Percentiles rank a stretch among this genome's conserved stretches.
Conservation (phyloP, 495 filamentous ascomycete species). For the Evansstolkia leycettana region DNA sequence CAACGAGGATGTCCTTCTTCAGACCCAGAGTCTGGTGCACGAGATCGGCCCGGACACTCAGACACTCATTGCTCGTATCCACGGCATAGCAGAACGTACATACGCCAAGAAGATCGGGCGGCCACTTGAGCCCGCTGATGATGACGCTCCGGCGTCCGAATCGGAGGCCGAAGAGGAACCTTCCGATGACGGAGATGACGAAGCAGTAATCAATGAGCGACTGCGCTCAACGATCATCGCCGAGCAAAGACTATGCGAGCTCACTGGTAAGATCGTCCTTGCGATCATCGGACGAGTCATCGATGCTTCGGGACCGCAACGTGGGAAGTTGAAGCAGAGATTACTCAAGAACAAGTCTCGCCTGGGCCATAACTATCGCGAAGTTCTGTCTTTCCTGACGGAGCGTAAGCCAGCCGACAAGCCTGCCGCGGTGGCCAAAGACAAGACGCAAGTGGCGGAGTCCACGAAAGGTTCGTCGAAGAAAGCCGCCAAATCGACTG, state of each 20-base stretch:
- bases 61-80: conserved; percentile 55
- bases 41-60: conserved; percentile 48
- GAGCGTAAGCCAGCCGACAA: conserved; percentile 42
- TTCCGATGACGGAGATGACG: conserved; percentile 34
- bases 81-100: conserved; percentile 58
- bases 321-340: conserved; percentile 48
- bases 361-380: conserved; percentile 64
- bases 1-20: conserved; percentile 31
- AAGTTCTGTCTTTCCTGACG: conserved; percentile 64
- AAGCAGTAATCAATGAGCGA: conserved; percentile 41
- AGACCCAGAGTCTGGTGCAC: conserved; percentile 50
- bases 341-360: conserved; percentile 53
- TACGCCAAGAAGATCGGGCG: conserved; percentile 59
- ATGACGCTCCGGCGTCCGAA: conserved; percentile 47
- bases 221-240: conserved; percentile 51
- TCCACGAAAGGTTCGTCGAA: conserved; percentile 15
- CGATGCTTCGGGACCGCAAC: conserved; percentile 45
- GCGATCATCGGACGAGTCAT: conserved; percentile 61
- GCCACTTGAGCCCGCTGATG: conserved; percentile 53
- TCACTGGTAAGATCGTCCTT: conserved; percentile 72
- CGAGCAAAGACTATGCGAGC: conserved; percentile 73
- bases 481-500: conserved; percentile 21
- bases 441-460: conserved; percentile 21
- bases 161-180: conserved; percentile 27
- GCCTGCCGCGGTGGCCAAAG: conserved; percentile 21